A percentile compares a stretch with the other conserved stretches of the same genome.
Conservation (phyloP, 2,329 filamentous ascomycete genomes). For the Penicillium hordei region DNA sequence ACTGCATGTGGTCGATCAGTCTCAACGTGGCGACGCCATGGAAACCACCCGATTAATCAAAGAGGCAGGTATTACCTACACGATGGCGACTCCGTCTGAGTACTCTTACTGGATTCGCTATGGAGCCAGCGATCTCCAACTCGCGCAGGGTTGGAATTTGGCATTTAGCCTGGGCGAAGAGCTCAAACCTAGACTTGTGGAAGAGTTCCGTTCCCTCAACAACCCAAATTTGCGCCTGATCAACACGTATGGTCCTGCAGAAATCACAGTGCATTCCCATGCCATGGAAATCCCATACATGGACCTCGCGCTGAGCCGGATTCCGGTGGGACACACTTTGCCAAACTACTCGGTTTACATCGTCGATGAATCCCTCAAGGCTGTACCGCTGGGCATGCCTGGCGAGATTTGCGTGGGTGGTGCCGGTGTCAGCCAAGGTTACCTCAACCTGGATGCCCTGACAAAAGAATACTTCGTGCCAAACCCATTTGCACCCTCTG, state of each 20-base stretch:
- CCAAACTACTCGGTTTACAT: neutral
- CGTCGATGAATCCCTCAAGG: neutral
- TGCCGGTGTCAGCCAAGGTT: neutral
- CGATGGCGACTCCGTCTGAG: neutral
- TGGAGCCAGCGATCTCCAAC: neutral
- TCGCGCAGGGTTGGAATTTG: neutral
- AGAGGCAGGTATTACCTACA: neutral
- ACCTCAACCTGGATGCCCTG: neutral
- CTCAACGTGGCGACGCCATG: neutral
- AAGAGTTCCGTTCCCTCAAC: neutral
- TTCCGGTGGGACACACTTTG: neutral
- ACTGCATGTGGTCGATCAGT: constrained; percentile 9
- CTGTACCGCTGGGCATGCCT: neutral
- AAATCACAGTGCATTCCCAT: neutral
- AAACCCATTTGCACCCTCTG: no score
- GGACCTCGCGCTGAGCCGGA: neutral
- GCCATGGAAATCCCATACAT: neutral
- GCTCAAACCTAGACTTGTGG: neutral
- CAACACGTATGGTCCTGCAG: neutral
- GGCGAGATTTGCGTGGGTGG: neutral
- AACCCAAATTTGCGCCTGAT: neutral
- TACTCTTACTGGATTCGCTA: neutral
- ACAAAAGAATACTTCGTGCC: no score
- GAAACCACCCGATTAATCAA: neutral
- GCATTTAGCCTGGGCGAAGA: neutral